These are phyloP conservation scores for Ustulina deusta DNA, from an alignment of 2,329 filamentous ascomycete species.

Conservation along the genomic window DNA sequence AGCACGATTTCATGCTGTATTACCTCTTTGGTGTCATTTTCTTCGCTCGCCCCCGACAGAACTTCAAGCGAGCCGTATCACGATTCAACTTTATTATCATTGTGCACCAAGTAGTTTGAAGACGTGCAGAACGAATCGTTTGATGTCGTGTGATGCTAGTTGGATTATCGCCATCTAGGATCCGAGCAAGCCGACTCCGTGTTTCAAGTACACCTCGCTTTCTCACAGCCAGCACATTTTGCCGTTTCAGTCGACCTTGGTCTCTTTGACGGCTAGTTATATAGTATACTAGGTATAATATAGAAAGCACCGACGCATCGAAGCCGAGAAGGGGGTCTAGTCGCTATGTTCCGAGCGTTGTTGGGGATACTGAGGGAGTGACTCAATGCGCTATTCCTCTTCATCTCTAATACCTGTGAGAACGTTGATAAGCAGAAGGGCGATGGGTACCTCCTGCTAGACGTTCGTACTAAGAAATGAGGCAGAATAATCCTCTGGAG, in stretches of 20 bases:
- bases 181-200: constrained; percentile 15
- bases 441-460: not conserved
- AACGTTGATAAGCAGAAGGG: not conserved
- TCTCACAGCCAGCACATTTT: constrained; percentile 13
- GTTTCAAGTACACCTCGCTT: constrained; percentile 29
- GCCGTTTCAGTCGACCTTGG: constrained; percentile 23
- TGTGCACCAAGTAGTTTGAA: not conserved
- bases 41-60: no score
- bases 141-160: not conserved
- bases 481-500: constrained; percentile 18
- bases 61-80: no score
- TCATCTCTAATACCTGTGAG: not conserved
- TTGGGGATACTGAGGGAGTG: not conserved
- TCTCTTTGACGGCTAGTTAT: constrained; percentile 4
- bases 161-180: constrained; percentile 8
- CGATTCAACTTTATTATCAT: not conserved
- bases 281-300: not conserved
- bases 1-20: not conserved
- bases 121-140: not conserved
- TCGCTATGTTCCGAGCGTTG: not conserved
- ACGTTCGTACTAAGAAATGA: not conserved
- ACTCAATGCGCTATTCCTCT: not conserved
- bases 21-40: not conserved
- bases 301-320: not conserved
- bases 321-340: not conserved